These are phyloP conservation scores for Tephrocybe rancida DNA, from an alignment of 768 basidiomycete species.

Conservation along the genomic window DNA sequence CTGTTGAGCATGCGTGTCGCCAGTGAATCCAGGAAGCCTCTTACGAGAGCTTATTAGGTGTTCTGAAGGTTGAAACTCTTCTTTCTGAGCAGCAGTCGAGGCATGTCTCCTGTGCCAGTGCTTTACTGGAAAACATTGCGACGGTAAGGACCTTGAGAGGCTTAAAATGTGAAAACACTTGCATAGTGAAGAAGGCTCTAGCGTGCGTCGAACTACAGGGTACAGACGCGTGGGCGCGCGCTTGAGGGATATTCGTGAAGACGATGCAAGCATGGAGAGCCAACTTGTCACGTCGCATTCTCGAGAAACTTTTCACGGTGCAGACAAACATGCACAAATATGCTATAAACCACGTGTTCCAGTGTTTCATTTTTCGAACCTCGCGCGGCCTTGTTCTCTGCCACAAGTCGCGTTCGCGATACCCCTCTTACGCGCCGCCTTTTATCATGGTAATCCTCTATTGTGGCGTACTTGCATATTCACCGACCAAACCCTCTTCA, in stretches of 20 bases:
- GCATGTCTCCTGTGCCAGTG: constrained; percentile 9
- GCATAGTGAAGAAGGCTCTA: constrained; percentile 1
- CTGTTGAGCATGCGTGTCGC: constrained; percentile 17
- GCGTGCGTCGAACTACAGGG: neutral
- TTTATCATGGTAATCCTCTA: constrained; percentile 28
- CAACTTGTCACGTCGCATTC: neutral
- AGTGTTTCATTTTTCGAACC: constrained; percentile 18
- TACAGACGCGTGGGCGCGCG: constrained; percentile 8
- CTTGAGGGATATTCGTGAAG: constrained; percentile 13
- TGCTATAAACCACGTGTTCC: constrained; percentile 12
- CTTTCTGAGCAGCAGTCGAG: constrained; percentile 5
- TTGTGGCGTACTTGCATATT: neutral
- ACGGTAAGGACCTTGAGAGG: neutral
- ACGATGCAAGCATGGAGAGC: constrained; percentile 14
- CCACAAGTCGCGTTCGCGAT: constrained; percentile 28
- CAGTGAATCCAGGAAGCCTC: constrained; percentile 4
- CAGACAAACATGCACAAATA: constrained; percentile 16
- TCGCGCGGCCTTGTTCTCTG: constrained; percentile 17
- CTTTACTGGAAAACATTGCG: constrained; percentile 1
- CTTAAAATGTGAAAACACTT: constrained; percentile 3
- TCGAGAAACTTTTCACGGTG: constrained; percentile 14
- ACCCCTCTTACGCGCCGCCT: constrained; percentile 18
- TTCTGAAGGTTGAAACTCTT: constrained; percentile 5
- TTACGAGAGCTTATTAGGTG: constrained; percentile 12
- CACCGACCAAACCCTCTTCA: constrained; percentile 28